Percentiles rank a stretch among this genome's conserved stretches.
These are phyloP conservation scores for Wickerhamomyces queroliae DNA, from an alignment of 805 yeast genomes.

Conservation along the genomic window DNA sequence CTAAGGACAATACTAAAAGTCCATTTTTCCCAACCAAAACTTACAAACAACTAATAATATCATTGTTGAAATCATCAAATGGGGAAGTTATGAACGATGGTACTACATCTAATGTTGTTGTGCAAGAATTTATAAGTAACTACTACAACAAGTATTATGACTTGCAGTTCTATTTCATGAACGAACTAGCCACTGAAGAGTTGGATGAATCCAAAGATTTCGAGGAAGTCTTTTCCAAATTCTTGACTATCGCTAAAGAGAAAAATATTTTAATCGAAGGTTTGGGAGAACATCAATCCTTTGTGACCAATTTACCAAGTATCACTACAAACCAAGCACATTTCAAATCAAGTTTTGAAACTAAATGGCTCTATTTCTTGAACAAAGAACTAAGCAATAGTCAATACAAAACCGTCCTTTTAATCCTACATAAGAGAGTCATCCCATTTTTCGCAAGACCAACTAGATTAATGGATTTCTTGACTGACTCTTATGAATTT, in stretches of 20 bases:
- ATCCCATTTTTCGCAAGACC: conserved; percentile 80
- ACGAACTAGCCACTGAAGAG: conserved; percentile 32
- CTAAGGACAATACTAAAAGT: conserved; percentile 19
- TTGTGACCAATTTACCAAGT: conserved; percentile 42
- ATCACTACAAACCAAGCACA: conserved; percentile 31
- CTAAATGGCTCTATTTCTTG: conserved; percentile 56
- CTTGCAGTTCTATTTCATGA: conserved; percentile 67
- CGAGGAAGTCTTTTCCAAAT: conserved; percentile 26
- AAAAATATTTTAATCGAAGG: conserved; percentile 28
- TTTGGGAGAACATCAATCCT: conserved; percentile 30
- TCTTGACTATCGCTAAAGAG: conserved; percentile 32
- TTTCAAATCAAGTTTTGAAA: conserved; percentile 65
- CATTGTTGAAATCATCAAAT: conserved; percentile 30
- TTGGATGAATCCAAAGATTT: conserved; percentile 14
- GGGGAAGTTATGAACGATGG: conserved; percentile 40
- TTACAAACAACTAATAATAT: conserved; percentile 35
- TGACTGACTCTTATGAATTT: conserved; percentile 75
- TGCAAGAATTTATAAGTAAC: conserved; percentile 50
- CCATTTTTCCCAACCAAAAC: conserved; percentile 60
- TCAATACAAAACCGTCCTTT: conserved; percentile 66
- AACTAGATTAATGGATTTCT: conserved; percentile 83
- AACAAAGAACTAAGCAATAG: conserved; percentile 35
- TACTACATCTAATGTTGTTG: conserved; percentile 38
- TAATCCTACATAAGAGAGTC: conserved; percentile 74
- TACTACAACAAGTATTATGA: conserved; percentile 65